A percentile compares a stretch with the other conserved stretches of the same genome.
Evolutionary conservation across 371 early-diverging fungal species (phyloP).

Genomic region (Apophysomyces ossiformis): DNA sequence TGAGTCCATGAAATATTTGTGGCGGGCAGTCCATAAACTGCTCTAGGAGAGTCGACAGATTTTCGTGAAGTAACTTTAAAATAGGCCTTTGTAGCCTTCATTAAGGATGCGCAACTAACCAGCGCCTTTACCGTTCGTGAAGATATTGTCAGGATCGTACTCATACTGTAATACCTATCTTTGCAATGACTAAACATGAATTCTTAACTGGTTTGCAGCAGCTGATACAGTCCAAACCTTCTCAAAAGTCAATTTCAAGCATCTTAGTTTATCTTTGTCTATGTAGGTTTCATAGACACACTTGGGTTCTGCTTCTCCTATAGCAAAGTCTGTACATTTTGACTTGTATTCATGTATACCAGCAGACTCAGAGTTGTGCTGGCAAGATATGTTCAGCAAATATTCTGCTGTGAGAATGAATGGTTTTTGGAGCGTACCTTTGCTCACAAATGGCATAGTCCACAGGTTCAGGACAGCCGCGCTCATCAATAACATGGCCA

Average conservation of each 20-base stretch:
- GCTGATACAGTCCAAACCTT: constrained; percentile 11
- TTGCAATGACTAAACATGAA: constrained; percentile 13
- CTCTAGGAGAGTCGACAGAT: constrained; percentile 18
- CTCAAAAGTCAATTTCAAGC: not conserved
- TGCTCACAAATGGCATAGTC: constrained; percentile 22
- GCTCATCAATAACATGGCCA: not conserved
- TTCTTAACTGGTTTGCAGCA: constrained; percentile 30
- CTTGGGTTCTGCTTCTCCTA: constrained; percentile 1
- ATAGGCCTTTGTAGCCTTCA: constrained; percentile 16
- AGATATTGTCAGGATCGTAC: no score
- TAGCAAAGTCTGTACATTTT: constrained; percentile 1
- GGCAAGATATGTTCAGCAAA: constrained; percentile 12
- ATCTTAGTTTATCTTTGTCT: not conserved
- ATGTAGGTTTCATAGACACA: not conserved
- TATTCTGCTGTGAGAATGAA: constrained; percentile 15
- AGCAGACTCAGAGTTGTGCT: constrained; percentile 14
- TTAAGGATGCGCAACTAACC: constrained; percentile 12
- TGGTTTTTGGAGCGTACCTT: constrained; percentile 13
- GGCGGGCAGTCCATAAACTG: constrained; percentile 2
- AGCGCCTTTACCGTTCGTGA: no score
- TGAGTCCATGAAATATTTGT: constrained; percentile 9
- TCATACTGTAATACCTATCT: constrained; percentile 18
- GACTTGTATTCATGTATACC: not conserved
- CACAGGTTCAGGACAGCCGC: constrained; percentile 5
- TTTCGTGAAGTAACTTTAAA: constrained; percentile 18